Conservation (phyloP, 1,139 yeast genomes). For the Taphrina wiesneri region DNA sequence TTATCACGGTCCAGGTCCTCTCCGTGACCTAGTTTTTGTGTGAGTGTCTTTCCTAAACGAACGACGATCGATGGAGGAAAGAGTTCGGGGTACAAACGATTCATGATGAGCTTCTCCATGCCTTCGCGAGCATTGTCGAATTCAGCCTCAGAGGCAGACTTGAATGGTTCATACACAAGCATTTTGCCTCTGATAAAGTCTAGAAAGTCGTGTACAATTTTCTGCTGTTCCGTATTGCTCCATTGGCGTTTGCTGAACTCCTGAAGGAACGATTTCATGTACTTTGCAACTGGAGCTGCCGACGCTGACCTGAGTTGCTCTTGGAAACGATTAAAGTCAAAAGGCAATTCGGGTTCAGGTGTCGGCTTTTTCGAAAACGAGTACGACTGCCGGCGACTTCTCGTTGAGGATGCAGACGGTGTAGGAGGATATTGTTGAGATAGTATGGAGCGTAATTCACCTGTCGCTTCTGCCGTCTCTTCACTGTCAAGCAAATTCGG, state of each 20-base stretch:
- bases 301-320: constrained; percentile 66
- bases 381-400: constrained; percentile 30
- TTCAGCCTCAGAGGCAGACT: constrained; percentile 60
- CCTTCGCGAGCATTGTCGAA: constrained; percentile 83
- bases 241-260: constrained; percentile 75
- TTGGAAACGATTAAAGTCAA: constrained; percentile 81
- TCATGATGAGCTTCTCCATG: constrained; percentile 87
- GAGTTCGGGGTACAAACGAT: constrained; percentile 71
- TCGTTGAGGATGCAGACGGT: constrained; percentile 4
- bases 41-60: constrained; percentile 47
- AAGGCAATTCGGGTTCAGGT: constrained; percentile 48
- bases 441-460: constrained; percentile 21
- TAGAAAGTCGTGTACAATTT: constrained; percentile 73
- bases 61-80: constrained; percentile 70
- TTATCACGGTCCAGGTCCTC: constrained; percentile 67
- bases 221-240: constrained; percentile 74
- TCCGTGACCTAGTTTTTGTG: constrained; percentile 49
- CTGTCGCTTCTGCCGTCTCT: not conserved
- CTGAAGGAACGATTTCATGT: constrained; percentile 63
- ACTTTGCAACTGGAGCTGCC: constrained; percentile 88
- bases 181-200: constrained; percentile 68
- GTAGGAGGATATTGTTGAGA: constrained; percentile 29
- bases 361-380: constrained; percentile 35
- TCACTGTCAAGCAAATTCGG: constrained; percentile 11
- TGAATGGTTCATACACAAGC: constrained; percentile 64